phyloP scores from a whole-genome alignment of 305 asterid genomes.

The Solanum hybrid region DNA sequence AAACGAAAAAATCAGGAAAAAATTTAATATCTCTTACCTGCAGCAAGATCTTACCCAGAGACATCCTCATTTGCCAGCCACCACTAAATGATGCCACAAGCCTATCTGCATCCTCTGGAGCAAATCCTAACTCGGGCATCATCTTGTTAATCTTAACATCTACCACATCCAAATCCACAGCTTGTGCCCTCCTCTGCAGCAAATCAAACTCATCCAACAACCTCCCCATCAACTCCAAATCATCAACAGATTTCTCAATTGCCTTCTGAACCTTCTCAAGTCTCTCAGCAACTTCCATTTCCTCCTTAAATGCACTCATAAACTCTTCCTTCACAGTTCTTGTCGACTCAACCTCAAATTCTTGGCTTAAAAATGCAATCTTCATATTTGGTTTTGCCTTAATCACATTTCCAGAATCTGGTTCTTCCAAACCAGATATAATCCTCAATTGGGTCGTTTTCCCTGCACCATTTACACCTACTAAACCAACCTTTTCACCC shows the following conservation, averaged over 20 bases:
- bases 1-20: neutral
- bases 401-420: slow-evolving; percentile 84
- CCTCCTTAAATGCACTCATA: slow-evolving; percentile 87
- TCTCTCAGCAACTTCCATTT: slow-evolving; percentile 84
- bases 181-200: slow-evolving; percentile 94
- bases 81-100: slow-evolving; percentile 96
- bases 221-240: slow-evolving; percentile 95
- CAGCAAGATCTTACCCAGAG: slow-evolving; percentile 87
- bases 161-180: slow-evolving; percentile 86
- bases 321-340: slow-evolving; percentile 91
- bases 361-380: slow-evolving; percentile 79
- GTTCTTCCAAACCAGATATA: slow-evolving; percentile 78
- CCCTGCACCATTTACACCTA: slow-evolving; percentile 98
- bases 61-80: slow-evolving; percentile 99
- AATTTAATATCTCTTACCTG: slow-evolving; percentile 44
- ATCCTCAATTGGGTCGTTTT: slow-evolving; percentile 93
- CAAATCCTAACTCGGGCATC: slow-evolving; percentile 91
- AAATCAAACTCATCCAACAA: slow-evolving; percentile 94
- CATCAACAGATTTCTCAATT: slow-evolving; percentile 81
- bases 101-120: slow-evolving; percentile 81
- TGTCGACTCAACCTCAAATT: slow-evolving; percentile 67
- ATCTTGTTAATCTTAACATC: slow-evolving; percentile 80
- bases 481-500: slow-evolving; percentile 89
- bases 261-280: slow-evolving; percentile 94
- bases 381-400: slow-evolving; percentile 82